Evolutionary conservation across 257 asterid genomes (phyloP).

Genomic region (Paraleonurus japonicus): DNA sequence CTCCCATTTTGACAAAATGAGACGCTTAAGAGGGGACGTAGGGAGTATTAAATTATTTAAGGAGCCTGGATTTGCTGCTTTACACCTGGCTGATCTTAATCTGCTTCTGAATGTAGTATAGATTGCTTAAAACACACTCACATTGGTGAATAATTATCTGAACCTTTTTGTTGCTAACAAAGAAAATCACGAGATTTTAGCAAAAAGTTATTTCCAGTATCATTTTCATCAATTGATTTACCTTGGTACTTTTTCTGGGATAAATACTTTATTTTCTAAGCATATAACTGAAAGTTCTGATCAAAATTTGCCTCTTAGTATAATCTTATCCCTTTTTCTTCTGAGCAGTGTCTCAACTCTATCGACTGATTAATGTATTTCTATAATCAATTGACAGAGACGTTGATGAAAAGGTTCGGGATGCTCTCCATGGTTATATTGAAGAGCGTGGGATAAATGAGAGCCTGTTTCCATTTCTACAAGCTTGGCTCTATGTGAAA

Average conservation of each 20-base stretch:
- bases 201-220: not conserved
- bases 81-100: not conserved
- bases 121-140: conserved; percentile 9
- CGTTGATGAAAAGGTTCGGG: conserved; percentile 61
- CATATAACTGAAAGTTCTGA: not conserved
- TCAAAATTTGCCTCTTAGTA: not conserved
- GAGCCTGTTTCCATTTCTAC: conserved; percentile 76
- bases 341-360: not conserved
- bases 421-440: conserved; percentile 59
- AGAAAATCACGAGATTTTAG: not conserved
- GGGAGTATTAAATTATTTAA: not conserved
- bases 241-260: not conserved
- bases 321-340: not conserved
- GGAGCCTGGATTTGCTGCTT: not conserved
- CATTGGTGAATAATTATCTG: not conserved
- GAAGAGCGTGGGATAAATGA: conserved; percentile 86
- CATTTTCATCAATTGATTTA: not conserved
- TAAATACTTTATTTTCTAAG: not conserved
- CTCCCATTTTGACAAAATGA: too few relatives aligned
- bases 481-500: conserved; percentile 99
- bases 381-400: conserved; percentile 44
- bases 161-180: not conserved
- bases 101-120: not conserved
- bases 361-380: conserved; percentile 7
- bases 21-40: too few relatives aligned